phyloP scores from a whole-genome alignment of 768 basidiomycete genomes.

The Mycena galericulata region DNA sequence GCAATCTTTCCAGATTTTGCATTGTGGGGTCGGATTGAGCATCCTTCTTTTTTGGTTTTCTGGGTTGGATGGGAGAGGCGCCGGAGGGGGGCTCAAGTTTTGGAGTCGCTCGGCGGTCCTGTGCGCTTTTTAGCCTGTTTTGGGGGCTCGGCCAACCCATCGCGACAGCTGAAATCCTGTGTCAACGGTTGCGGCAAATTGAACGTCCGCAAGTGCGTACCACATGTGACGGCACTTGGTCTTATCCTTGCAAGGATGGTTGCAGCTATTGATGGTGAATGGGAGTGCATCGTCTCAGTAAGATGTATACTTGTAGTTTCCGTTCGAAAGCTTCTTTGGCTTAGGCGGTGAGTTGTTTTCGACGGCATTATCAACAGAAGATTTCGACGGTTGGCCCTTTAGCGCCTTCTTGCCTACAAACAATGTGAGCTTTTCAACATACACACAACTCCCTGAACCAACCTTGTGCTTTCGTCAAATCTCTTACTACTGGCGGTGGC shows the following conservation, averaged over 20 bases:
- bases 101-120: conserved; percentile 1
- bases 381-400: conserved; percentile 5
- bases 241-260: conserved; percentile 86
- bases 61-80: conserved; percentile 26
- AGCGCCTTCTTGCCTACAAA: conserved; percentile 22
- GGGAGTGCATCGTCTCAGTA: background rate
- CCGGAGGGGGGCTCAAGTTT: background rate
- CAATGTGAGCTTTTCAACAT: background rate
- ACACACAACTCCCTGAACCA: conserved; percentile 6
- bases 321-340: conserved; percentile 66
- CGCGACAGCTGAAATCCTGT: conserved; percentile 69
- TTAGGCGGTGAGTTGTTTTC: conserved; percentile 7
- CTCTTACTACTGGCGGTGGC: conserved; percentile 44
- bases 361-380: background rate
- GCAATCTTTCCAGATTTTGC: conserved; percentile 56
- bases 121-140: conserved; percentile 41
- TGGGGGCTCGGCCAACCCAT: conserved; percentile 70
- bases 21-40: conserved; percentile 45
- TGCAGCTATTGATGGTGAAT: conserved; percentile 65
- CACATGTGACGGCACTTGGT: conserved; percentile 80
- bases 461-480: conserved; percentile 49
- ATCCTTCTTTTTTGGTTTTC: conserved; percentile 37
- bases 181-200: conserved; percentile 1
- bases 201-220: conserved; percentile 50
- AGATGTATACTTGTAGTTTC: conserved; percentile 68